Base-by-base conservation (phyloP, 2,329 filamentous ascomycete genomes). In the Fusarium sp. region DNA sequence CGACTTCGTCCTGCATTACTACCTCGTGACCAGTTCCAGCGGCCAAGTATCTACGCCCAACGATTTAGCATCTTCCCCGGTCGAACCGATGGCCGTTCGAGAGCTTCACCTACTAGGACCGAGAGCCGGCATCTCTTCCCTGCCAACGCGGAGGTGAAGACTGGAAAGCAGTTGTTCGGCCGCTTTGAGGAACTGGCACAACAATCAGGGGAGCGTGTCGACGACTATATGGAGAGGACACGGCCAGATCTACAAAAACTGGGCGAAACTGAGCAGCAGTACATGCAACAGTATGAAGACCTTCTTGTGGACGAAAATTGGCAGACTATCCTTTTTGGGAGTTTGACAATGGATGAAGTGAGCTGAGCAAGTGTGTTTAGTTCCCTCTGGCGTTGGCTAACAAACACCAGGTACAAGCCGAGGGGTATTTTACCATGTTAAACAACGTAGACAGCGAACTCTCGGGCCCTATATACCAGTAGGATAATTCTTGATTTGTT, bases 301-400 rank as follows among this genome's bases (percentile, higher is more conserved):
- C 43, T 77, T 11, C 35, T 71, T 7, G 51, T 73, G 9, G 76
- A 78, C n/a, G 74, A 78, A 19, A 64, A 72, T 27, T 78, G 75
- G 76, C 76, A 78, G 47, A 58, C 41, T 7, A 50, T 72, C 2
- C 43, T 78, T 2, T 77, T 77, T 19, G 58, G 63, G n/a, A 73
- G 71, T 17, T 30, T 75, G 37, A 77, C 75, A 7, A 75, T 75
- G 54, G 73, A 77, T n/a, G 76, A 78, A 55, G 76, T 72, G 47
- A 53, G 62, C 51, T 3, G 13, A 27, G 7, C 9, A 35, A 25
- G 50, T 14, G 3, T 17, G 17, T n/a, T 2, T 25, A 25, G 13
- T 15, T 19, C 15, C 20, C 19, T 39, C 25, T 30, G 22, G n/a
- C 17, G 10, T 25, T 52, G 19, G 7, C 40, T 52, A 43, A 65